Evolutionary conservation across 352 stramenopile genomes (phyloP), one percentile per base, ranked within the genome.

Genomic region (Hyaloperonospora brassicae): DNA sequence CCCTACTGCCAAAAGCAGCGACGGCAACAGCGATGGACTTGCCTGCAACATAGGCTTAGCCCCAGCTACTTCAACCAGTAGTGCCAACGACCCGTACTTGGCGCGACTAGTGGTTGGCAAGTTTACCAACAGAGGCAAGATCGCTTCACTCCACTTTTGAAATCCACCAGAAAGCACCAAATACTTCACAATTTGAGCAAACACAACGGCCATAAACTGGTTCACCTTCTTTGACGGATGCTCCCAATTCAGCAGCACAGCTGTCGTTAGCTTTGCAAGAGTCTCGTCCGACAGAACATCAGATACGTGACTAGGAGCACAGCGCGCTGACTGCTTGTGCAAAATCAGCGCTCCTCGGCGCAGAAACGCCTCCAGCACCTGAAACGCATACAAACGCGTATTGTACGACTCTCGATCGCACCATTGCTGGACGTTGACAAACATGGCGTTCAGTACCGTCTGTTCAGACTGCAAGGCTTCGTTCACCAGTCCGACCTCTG

Each of bases 191-290:
- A 90, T 72, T 30, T 89, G 78, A 7, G 68, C 68, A 49, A 93
- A 93, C 52, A 93, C 77, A n/a, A 63, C 57, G 51, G 79, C 67
- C 82, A 93, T 90, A 35, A 90, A 90, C 64, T 93, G 82, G 48
- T 93, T 90, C 44, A 93, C 79, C 24, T 83, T 83, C 65, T 90
- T 93, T 14, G 79, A 85, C 35, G 78, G 79, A 49, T 93, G 81
- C 44, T 90, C 82, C 82, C 82, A 93, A 64, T 93, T 89, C 43
- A 89, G 62, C 44, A 93, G 38, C 13, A 93, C 61, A 0, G 73
- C 61, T 43, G 69, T 68, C 14, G 80, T 86, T 23, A 92, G 50
- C 23, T 53, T 69, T 0, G 64, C 64, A 24, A 89, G 48, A 11
- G 79, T 88, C 14, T 64, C 36, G 7, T 55, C 41, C 5, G 61